Conservation (phyloP, 768 basidiomycete genomes). For the Tephrocybe sp. region DNA sequence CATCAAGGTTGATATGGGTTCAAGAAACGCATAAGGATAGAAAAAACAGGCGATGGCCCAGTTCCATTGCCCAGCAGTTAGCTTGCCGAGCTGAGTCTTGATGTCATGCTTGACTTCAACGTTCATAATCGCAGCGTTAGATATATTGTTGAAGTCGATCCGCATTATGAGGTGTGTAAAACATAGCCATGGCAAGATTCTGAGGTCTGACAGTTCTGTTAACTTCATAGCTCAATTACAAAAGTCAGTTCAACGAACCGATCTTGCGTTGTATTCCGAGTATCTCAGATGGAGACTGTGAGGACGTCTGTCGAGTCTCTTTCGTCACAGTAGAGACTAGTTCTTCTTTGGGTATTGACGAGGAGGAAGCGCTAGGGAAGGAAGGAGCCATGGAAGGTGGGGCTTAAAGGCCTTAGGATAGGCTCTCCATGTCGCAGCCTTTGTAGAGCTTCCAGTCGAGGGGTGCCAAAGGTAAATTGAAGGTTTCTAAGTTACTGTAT, state of each 20-base stretch:
- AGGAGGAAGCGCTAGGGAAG: background rate
- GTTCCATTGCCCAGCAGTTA: conserved; percentile 14
- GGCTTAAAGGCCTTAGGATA: background rate
- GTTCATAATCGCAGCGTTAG: conserved; percentile 17
- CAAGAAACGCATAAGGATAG: conserved; percentile 15
- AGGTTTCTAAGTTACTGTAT: background rate
- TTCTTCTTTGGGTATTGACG: conserved; percentile 1
- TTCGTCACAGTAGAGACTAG: background rate
- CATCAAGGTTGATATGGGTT: conserved; percentile 14
- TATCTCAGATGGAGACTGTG: background rate
- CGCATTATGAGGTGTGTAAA: conserved; percentile 16
- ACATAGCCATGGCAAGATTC: conserved; percentile 16
- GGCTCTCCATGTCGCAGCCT: background rate
- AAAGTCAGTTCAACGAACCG: background rate
- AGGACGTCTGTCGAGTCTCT: background rate
- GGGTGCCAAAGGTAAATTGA: background rate
- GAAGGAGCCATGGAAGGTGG: conserved; percentile 2
- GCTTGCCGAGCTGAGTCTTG: conserved; percentile 10
- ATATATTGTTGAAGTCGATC: conserved; percentile 15
- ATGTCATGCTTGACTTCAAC: conserved; percentile 14
- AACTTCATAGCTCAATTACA: background rate
- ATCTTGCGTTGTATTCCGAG: conserved; percentile 13
- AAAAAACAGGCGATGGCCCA: conserved; percentile 17
- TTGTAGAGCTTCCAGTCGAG: background rate
- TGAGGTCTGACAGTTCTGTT: conserved; percentile 1